Evolutionary conservation across 306 rosid species (phyloP), one percentile per base, ranked within the genome.

Genomic region (Parietaria judaica): DNA sequence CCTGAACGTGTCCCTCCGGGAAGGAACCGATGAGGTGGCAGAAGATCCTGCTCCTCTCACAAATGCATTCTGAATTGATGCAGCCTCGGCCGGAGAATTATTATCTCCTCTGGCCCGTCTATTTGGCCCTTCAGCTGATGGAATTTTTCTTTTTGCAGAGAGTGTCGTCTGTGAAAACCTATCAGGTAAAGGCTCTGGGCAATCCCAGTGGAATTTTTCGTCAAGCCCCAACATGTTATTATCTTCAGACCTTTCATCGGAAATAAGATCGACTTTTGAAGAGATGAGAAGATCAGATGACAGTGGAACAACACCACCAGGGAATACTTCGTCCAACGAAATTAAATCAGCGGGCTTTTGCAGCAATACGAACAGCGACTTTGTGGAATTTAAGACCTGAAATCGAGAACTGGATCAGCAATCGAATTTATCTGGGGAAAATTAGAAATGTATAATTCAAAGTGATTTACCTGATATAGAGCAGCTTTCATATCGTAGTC

Each of bases 1-100:
- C 83, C 99, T 81, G 69, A 92, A 92, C 52, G 85, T 71, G 80
- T 92, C 99, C 80, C 99, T 77, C 17, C 99, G 99, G 23, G 95
- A 75, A 58, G 99, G 89, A 72, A 85, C 96, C 45, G 96, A 78
- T 56, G 96, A 68, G 62, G 80, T 76, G 69, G 83, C 45, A 58
- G 95, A 72, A 23, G 75, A 78, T 12, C 84, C 77, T 45, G 71
- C 2, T 34, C 88, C 99, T 51, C 99, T 82, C 36, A 83, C 53
- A 83, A 80, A 91, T 61, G 85, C 53, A 79, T 64, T 85, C 64
- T 78, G 96, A 63, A 79, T 45, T 45, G 89, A 58, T 46, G 53
- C 53, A 36, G 68, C 56, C 31, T 92, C 99, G 55, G 82, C 64
- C 64, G 81, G 84, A 9, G 80, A 78, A 80, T 72, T 80, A 80